Percentiles rank a stretch among this genome's conserved stretches.
Evolutionary conservation across 2,329 filamentous ascomycete species (phyloP).

Genomic region (Colletotrichum lindemuthianum): DNA sequence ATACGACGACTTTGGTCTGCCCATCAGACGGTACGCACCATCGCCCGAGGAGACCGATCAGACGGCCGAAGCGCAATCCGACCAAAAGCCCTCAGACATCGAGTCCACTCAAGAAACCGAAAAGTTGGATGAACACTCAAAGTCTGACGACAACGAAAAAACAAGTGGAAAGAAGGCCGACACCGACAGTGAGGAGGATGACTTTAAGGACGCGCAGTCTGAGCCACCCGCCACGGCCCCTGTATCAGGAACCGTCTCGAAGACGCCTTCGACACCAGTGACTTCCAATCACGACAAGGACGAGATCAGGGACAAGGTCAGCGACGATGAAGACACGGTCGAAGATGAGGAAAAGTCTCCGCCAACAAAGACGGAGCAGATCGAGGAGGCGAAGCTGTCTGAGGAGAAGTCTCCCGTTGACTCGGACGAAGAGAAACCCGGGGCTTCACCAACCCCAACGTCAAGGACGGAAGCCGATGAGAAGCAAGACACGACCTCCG

Average conservation of each 20-base stretch:
- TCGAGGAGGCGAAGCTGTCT: not conserved
- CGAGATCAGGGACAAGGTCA: slow-evolving; percentile 8
- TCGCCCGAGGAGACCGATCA: slow-evolving; percentile 31
- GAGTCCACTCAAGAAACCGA: slow-evolving; percentile 14
- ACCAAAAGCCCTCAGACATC: slow-evolving; percentile 10
- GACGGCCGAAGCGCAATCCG: slow-evolving; percentile 18
- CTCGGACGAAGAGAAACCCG: not conserved
- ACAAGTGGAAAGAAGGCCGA: slow-evolving; percentile 30
- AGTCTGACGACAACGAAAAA: slow-evolving; percentile 31
- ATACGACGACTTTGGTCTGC: slow-evolving; percentile 78
- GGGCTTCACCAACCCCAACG: not conserved
- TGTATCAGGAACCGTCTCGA: slow-evolving; percentile 25
- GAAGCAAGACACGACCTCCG: not conserved
- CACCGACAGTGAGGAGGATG: slow-evolving; percentile 41
- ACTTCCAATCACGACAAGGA: slow-evolving; percentile 26
- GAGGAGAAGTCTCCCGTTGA: not conserved
- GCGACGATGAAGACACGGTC: slow-evolving; percentile 19
- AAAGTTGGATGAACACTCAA: slow-evolving; percentile 22
- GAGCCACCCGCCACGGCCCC: slow-evolving; percentile 23
- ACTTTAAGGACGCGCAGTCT: slow-evolving; percentile 43
- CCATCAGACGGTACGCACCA: slow-evolving; percentile 62
- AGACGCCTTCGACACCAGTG: slow-evolving; percentile 25
- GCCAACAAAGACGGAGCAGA: not conserved
- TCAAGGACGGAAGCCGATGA: not conserved
- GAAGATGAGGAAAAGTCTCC: not conserved